A percentile compares a stretch with the other conserved stretches of the same genome.
These are phyloP conservation scores for Naganishia cerealis DNA, from an alignment of 1,284 basidiomycete species.

Conservation along the genomic window DNA sequence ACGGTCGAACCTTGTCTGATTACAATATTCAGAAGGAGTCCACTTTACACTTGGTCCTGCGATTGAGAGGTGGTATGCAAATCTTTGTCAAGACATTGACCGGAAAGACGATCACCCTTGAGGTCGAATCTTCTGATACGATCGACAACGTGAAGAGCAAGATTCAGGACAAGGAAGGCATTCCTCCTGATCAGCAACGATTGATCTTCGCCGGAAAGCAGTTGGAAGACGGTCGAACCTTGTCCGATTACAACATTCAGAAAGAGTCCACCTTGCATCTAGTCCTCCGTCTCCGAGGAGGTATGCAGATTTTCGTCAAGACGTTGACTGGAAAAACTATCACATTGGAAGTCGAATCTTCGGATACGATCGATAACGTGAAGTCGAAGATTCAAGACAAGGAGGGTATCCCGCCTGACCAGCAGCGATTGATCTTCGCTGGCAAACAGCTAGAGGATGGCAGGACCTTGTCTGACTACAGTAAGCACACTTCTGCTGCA, in stretches of 20 bases:
- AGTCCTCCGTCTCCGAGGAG: constrained; percentile 57
- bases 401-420: constrained; percentile 63
- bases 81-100: constrained; percentile 53
- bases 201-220: constrained; percentile 85
- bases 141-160: constrained; percentile 94
- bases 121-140: constrained; percentile 70
- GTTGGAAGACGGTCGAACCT: constrained; percentile 56
- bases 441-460: constrained; percentile 67
- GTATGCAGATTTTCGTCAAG: constrained; percentile 94
- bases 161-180: constrained; percentile 57
- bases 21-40: constrained; percentile 48
- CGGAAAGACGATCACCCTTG: constrained; percentile 60
- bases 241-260: constrained; percentile 56
- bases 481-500: constrained; percentile 35
- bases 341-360: constrained; percentile 59
- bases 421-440: constrained; percentile 80
- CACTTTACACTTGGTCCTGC: constrained; percentile 55
- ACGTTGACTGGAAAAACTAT: constrained; percentile 62
- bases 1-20: constrained; percentile 51
- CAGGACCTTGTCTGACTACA: constrained; percentile 83
- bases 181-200: constrained; percentile 71
- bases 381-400: constrained; percentile 67
- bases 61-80: constrained; percentile 54
- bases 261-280: constrained; percentile 55
- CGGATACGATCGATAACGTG: constrained; percentile 63